phyloP scores from a whole-genome alignment of 2,329 filamentous ascomycete species.

The Fusarium sp. region DNA sequence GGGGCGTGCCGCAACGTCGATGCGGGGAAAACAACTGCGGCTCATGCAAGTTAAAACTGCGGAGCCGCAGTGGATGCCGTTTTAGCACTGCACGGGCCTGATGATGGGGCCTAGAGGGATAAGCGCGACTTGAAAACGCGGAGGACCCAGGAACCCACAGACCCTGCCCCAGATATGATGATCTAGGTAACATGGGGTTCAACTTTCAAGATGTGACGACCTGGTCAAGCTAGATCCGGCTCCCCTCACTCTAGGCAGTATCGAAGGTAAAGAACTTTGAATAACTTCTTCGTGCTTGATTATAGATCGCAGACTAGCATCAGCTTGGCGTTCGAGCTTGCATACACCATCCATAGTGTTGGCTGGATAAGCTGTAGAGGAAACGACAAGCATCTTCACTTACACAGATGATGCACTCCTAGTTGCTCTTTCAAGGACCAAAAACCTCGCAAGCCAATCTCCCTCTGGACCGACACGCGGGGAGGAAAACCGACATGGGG shows the following conservation, averaged over 20 bases:
- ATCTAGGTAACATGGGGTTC: conserved; percentile 11
- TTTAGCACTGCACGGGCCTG: conserved; percentile 29
- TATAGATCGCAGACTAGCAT: not conserved
- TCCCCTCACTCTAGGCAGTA: conserved; percentile 1
- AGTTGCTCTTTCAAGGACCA: not conserved
- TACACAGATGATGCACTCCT: not conserved
- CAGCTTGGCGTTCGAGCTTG: conserved; percentile 1
- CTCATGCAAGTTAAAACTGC: conserved; percentile 44
- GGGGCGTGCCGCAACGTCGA: conserved; percentile 30
- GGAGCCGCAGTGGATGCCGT: conserved; percentile 42
- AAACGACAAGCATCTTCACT: conserved; percentile 22
- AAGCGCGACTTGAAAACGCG: conserved; percentile 36
- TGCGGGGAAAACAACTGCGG: conserved; percentile 43
- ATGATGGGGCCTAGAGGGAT: conserved; percentile 26
- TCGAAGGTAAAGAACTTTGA: not conserved
- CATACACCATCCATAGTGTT: conserved; percentile 4
- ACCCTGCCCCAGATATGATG: conserved; percentile 31
- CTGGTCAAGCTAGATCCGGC: conserved; percentile 12
- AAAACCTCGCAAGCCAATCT: conserved; percentile 6
- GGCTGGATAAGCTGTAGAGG: conserved; percentile 15
- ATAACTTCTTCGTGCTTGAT: not conserved
- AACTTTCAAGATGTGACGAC: conserved; percentile 15
- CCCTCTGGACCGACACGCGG: conserved; percentile 23
- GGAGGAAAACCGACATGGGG: conserved; percentile 10
- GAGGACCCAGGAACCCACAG: conserved; percentile 37